Base-by-base conservation (phyloP, 495 filamentous ascomycete species). In the Daldinia concentrica region DNA sequence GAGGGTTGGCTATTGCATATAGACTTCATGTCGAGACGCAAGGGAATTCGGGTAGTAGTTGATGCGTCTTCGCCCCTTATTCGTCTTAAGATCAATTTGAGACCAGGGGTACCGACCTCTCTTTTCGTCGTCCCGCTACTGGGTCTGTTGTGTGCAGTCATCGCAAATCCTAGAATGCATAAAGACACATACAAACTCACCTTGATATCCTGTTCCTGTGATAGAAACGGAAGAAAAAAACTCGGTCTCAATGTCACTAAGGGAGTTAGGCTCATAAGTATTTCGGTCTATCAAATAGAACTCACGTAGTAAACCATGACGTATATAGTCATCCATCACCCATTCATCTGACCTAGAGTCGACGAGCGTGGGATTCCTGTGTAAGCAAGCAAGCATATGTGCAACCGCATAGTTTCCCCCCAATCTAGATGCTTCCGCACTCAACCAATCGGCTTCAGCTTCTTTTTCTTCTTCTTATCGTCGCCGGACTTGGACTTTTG, bases 401-500 rank as follows among this genome's bases (percentile, higher is more conserved):
- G n/a, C 27, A 27, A 52, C n/a, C 30, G 15, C n/a, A 17, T 36
- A 57, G n/a, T 19, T 22, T 14, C 51, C n/a, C 30, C 30, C 5
- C 22, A 19, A 52, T 29, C 51, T 30, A 54, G 8, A 36, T 12
- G 3, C n/a, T 11, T 17, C n/a, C 29, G 17, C 2, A 52, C 52
- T 82, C 76, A 85, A 29, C 83, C 83, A 43, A 85, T 84, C 0
- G 82, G 82, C 81, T 85, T 83, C n/a, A 93, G 86, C 85, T 97
- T 96, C 86, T 93, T 85, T 83, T 94, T 95, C 84, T 95, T 95
- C 87, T 97, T 98, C 86, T 96, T 96, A 66, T 88, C 88, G 2
- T 77, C 84, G 17, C 77, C 78, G 22, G 74, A 79, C 73, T 86
- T 86, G 58, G 86, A 86, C 82, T 94, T 93, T 74, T 95, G 91